Percentiles rank a stretch among this genome's conserved stretches.
These are phyloP conservation scores for Akanthomyces dipterigenus DNA, from an alignment of 2,329 filamentous ascomycete genomes.

Conservation along the genomic window DNA sequence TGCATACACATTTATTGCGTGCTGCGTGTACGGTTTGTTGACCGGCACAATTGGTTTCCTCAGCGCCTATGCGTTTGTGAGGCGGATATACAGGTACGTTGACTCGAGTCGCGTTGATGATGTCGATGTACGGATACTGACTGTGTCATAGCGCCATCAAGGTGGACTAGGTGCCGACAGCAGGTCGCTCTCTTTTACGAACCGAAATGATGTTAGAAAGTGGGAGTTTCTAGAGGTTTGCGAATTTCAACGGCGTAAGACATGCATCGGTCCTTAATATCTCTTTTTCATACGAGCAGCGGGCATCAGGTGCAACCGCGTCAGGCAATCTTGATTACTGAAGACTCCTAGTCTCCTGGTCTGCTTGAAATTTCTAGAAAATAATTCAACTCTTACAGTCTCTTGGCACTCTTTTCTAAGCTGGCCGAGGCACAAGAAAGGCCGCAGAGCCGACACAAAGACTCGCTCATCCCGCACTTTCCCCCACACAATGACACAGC, in stretches of 20 bases:
- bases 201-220: background rate
- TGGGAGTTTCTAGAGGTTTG: background rate
- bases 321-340: background rate
- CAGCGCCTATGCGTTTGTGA: slow-evolving; percentile 75
- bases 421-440: too few relatives aligned
- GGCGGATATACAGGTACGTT: slow-evolving; percentile 60
- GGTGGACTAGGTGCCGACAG: slow-evolving; percentile 30
- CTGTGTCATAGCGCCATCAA: slow-evolving; percentile 41
- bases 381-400: background rate
- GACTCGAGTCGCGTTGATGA: background rate
- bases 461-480: background rate
- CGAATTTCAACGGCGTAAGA: slow-evolving; percentile 3
- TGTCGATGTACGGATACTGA: slow-evolving; percentile 12
- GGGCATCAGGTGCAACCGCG: background rate
- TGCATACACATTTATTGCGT: slow-evolving; percentile 75
- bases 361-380: too few relatives aligned
- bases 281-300: background rate
- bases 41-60: slow-evolving; percentile 81
- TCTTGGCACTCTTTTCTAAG: background rate
- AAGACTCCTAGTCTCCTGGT: background rate
- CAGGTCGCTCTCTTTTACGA: background rate
- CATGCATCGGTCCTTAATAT: background rate
- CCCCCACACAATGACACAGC: background rate
- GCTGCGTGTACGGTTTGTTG: slow-evolving; percentile 71
- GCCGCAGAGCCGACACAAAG: too few relatives aligned